Conservation (phyloP, 2,329 filamentous ascomycete species). For the Incumbomyces lentus region DNA sequence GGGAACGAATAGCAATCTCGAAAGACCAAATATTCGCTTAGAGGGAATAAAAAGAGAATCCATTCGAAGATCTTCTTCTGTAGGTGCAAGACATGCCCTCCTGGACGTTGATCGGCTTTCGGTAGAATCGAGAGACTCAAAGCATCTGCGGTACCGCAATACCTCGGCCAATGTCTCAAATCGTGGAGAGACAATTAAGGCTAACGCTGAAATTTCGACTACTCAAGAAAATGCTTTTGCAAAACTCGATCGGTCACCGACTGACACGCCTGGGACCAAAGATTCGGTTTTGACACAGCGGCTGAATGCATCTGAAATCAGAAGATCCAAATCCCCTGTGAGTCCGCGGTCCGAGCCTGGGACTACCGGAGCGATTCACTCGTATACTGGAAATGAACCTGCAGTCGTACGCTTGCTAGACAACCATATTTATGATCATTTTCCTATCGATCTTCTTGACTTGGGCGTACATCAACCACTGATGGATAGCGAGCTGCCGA, state of each 20-base stretch:
- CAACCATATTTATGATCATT: conserved; percentile 64
- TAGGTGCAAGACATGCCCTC: conserved; percentile 5
- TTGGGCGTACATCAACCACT: conserved; percentile 62
- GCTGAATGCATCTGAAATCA: conserved; percentile 21
- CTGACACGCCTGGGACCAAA: conserved; percentile 24
- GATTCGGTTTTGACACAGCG: conserved; percentile 28
- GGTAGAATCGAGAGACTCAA: conserved; percentile 12
- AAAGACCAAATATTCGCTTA: conserved; percentile 9
- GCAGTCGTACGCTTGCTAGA: conserved; percentile 59
- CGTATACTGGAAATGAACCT: conserved; percentile 69
- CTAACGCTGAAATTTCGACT: conserved; percentile 54
- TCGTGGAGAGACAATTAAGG: conserved; percentile 48
- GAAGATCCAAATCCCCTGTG: conserved; percentile 18
- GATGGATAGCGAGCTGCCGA: conserved; percentile 51
- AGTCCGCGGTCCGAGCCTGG: conserved; percentile 21
- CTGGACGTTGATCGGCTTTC: conserved; percentile 14
- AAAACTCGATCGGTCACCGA: conserved; percentile 40
- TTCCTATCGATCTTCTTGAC: conserved; percentile 50
- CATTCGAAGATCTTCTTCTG: conserved; percentile 1
- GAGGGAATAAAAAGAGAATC: conserved; percentile 21
- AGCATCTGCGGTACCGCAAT: conserved; percentile 35
- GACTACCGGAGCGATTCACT: conserved; percentile 58
- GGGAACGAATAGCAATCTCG: conserved; percentile 6
- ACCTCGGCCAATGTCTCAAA: conserved; percentile 53
- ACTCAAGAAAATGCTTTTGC: conserved; percentile 56